A percentile compares a stretch with the other conserved stretches of the same genome.
phyloP scores from a whole-genome alignment of 2,329 filamentous ascomycete genomes.

The Hawksworthiomyces lignivorus region DNA sequence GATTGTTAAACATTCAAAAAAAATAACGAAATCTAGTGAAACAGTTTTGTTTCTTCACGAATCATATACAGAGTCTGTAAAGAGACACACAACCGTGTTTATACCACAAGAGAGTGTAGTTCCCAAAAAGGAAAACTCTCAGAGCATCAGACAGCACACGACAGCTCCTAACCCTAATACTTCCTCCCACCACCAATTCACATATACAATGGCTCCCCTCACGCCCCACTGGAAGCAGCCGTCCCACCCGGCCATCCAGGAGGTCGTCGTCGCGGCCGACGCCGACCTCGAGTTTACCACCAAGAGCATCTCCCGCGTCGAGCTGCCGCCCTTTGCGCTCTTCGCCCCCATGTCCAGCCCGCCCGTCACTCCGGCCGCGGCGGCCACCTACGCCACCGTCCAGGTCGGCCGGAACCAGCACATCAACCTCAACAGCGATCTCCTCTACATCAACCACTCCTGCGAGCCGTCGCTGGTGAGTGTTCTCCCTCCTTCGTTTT shows the following conservation, averaged over 20 bases:
- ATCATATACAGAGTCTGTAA: no score
- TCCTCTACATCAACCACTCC: conserved; percentile 62
- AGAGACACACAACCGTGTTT: no score
- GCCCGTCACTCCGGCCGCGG: conserved; percentile 46
- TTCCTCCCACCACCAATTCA: no score
- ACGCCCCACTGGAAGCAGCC: conserved; percentile 53
- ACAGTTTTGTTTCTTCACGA: no score
- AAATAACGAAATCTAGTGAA: no score
- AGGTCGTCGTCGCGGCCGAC: conserved; percentile 44
- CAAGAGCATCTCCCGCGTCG: conserved; percentile 49
- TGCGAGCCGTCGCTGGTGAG: conserved; percentile 58
- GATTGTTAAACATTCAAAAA: no score
- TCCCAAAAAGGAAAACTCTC: no score
- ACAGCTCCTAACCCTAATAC: no score
- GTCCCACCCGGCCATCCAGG: conserved; percentile 50
- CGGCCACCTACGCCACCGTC: conserved; percentile 56
- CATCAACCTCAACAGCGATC: conserved; percentile 56
- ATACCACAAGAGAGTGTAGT: no score
- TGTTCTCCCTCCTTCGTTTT: conserved; percentile 15
- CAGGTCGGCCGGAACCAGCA: conserved; percentile 50
- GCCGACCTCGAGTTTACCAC: conserved; percentile 47
- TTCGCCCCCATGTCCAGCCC: conserved; percentile 61
- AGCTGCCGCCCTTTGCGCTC: conserved; percentile 53
- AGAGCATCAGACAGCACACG: no score
- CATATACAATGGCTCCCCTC: conserved; percentile 42